Conservation (phyloP, 768 basidiomycete genomes). For the Suillus ampliporus region DNA sequence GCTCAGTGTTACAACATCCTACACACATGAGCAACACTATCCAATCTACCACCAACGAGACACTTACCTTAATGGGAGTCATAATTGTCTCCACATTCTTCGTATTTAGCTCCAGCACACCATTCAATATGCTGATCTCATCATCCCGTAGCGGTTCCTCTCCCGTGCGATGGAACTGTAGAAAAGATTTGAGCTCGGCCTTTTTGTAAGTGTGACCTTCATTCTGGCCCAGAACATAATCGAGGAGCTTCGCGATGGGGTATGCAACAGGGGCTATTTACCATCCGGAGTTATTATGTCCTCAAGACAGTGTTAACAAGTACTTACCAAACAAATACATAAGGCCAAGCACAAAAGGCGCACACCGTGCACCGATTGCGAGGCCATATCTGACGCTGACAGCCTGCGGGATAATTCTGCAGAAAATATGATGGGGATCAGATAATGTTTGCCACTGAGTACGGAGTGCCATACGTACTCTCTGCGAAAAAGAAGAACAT, state of each 20-base stretch:
- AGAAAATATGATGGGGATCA: neutral
- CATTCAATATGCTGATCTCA: conserved; percentile 81
- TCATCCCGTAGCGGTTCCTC: conserved; percentile 80
- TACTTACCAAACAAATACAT: conserved; percentile 65
- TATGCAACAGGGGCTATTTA: conserved; percentile 75
- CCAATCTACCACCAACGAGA: conserved; percentile 12
- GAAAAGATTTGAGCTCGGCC: conserved; percentile 78
- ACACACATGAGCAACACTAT: conserved; percentile 19
- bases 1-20: conserved; percentile 86
- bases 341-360: conserved; percentile 72
- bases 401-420: conserved; percentile 73
- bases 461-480: conserved; percentile 34
- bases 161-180: conserved; percentile 79
- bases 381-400: conserved; percentile 82
- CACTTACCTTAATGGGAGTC: conserved; percentile 72
- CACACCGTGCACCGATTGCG: conserved; percentile 76
- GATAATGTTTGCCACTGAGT: neutral
- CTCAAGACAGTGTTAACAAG: conserved; percentile 10
- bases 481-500: conserved; percentile 32
- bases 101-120: conserved; percentile 76
- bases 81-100: conserved; percentile 81
- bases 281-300: neutral
- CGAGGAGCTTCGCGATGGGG: conserved; percentile 74
- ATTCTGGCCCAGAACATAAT: conserved; percentile 75
- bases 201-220: conserved; percentile 83